phyloP scores from a whole-genome alignment of 208 protist genomes.

The Angomonas ambiguus region DNA sequence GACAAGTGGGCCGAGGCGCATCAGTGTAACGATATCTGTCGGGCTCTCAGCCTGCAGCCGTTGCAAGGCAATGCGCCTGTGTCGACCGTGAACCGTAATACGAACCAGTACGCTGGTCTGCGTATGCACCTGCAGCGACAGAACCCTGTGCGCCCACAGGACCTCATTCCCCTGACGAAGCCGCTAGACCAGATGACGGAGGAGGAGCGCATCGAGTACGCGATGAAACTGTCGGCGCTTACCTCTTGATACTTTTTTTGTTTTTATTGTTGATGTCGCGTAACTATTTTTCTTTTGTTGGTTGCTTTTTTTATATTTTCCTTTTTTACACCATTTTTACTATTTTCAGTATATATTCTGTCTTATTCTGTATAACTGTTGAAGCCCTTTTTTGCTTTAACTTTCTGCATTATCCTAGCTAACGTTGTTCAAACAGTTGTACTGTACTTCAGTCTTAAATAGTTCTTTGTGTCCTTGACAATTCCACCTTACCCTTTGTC shows the following conservation, averaged over 20 bases:
- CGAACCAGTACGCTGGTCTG: slow-evolving; percentile 51
- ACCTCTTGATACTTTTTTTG: slow-evolving; percentile 27
- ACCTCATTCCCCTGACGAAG: slow-evolving; percentile 58
- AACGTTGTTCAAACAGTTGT: too few species aligned
- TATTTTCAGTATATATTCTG: not conserved
- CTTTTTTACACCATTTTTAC: not conserved
- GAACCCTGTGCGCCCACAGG: slow-evolving; percentile 35
- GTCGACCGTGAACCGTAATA: slow-evolving; percentile 6
- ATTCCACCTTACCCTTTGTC: too few species aligned
- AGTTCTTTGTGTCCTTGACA: too few species aligned
- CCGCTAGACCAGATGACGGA: slow-evolving; percentile 73
- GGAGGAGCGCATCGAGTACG: slow-evolving; percentile 66
- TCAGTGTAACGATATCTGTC: slow-evolving; percentile 33
- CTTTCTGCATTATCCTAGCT: too few species aligned
- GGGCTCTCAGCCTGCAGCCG: slow-evolving; percentile 19
- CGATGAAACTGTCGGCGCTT: slow-evolving; percentile 47
- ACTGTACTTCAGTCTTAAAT: too few species aligned
- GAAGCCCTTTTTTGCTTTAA: not conserved
- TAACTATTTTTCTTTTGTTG: not conserved
- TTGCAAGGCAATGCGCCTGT: slow-evolving; percentile 2
- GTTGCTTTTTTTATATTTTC: slow-evolving; percentile 1
- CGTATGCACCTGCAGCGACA: slow-evolving; percentile 43
- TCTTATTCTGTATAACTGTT: not conserved
- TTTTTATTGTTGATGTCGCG: not conserved
- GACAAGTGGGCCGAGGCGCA: slow-evolving; percentile 65